Percentiles rank a stretch among this genome's conserved stretches.
Conservation (phyloP, 1,139 yeast genomes). For the Suhomyces chickasaworum region DNA sequence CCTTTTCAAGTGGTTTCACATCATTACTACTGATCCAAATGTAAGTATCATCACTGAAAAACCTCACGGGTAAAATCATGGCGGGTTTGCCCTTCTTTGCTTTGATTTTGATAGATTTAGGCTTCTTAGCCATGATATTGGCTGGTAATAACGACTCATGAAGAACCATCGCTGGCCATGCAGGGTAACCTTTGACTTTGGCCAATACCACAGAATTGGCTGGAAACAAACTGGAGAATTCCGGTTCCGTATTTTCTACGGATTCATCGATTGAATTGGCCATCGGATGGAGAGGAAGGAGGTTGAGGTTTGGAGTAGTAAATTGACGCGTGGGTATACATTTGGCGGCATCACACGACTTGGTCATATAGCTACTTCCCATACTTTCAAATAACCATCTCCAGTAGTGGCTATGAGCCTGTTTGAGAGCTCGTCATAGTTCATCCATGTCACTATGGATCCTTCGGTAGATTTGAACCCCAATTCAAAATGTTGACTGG, state of each 20-base stretch:
- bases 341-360: too few species aligned
- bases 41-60: slow-evolving; percentile 67
- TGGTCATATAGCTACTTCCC: slow-evolving; percentile 21
- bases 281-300: neutral
- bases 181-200: slow-evolving; percentile 75
- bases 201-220: slow-evolving; percentile 57
- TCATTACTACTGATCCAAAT: slow-evolving; percentile 58
- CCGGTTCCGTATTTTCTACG: slow-evolving; percentile 1
- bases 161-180: slow-evolving; percentile 83
- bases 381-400: slow-evolving; percentile 24
- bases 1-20: slow-evolving; percentile 32
- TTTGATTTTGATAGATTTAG: slow-evolving; percentile 38
- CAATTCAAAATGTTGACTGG: neutral
- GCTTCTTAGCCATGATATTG: slow-evolving; percentile 48
- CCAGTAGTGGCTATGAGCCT: slow-evolving; percentile 24
- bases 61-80: slow-evolving; percentile 50
- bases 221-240: neutral
- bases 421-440: slow-evolving; percentile 19
- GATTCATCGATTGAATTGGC: neutral
- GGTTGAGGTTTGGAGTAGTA: neutral
- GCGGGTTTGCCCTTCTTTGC: slow-evolving; percentile 24
- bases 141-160: slow-evolving; percentile 59
- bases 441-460: slow-evolving; percentile 4
- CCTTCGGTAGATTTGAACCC: neutral
- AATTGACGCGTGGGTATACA: slow-evolving; percentile 1